Evolutionary conservation across 2,329 filamentous ascomycete genomes (phyloP).

Genomic region (Diaporthe sp.): DNA sequence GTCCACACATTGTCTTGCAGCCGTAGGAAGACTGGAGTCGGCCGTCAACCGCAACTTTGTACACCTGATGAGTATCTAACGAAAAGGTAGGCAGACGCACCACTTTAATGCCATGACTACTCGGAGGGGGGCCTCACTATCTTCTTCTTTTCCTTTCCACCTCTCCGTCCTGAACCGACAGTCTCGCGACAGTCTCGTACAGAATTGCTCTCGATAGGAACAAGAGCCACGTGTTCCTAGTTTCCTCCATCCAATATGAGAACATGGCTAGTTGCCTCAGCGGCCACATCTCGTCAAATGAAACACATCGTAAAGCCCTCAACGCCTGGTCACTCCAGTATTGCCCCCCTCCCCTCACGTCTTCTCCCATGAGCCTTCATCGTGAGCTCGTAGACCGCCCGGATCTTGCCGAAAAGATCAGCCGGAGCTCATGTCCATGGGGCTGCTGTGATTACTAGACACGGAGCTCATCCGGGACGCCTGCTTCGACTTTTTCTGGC

Average conservation of each 20-base stretch:
- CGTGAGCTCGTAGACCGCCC: not conserved
- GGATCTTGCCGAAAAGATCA: not conserved
- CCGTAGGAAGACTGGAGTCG: not conserved
- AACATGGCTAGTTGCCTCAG: not conserved
- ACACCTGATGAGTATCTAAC: not conserved
- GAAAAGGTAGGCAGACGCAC: not conserved
- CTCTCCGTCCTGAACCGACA: not conserved
- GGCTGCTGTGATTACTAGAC: constrained; percentile 23
- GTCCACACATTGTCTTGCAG: not conserved
- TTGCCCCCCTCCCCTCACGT: not conserved
- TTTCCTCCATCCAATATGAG: constrained; percentile 1
- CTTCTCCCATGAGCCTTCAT: not conserved
- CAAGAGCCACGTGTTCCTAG: not conserved
- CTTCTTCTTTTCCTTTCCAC: not conserved
- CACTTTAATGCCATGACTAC: not conserved
- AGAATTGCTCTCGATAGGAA: not conserved
- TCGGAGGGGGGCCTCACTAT: too few species aligned
- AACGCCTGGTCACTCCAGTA: not conserved
- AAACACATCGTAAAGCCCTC: not conserved
- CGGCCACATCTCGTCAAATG: not conserved
- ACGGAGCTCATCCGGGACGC: not conserved
- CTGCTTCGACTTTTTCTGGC: not conserved
- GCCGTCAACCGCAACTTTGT: not conserved
- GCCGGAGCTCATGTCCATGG: constrained; percentile 19
- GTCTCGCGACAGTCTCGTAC: not conserved